These are phyloP conservation scores for Coemansia sp. DNA, from an alignment of 192 early-diverging fungal genomes.

Conservation along the genomic window DNA sequence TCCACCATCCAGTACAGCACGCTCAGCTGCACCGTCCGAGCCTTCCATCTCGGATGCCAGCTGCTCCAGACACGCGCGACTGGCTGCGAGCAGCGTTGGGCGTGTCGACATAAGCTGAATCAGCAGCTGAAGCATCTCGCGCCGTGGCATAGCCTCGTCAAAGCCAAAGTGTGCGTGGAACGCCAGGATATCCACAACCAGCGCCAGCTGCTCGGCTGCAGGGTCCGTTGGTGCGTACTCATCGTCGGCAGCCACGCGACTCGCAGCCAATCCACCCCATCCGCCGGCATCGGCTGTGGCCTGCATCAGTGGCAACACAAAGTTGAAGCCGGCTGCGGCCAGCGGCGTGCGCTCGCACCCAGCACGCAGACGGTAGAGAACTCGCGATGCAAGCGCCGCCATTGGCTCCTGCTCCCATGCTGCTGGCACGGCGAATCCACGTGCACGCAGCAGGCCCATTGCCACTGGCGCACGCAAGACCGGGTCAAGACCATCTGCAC, in stretches of 20 bases:
- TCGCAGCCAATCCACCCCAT: conserved; percentile 49
- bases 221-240: conserved; percentile 52
- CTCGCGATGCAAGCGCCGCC: conserved; percentile 55
- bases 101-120: conserved; percentile 65
- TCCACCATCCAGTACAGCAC: conserved; percentile 35
- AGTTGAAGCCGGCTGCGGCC: conserved; percentile 63
- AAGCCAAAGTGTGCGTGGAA: conserved; percentile 60
- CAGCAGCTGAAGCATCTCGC: conserved; percentile 63
- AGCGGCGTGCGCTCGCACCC: conserved; percentile 59
- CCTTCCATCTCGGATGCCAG: conserved; percentile 58
- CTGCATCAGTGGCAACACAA: conserved; percentile 65
- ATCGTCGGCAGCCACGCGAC: conserved; percentile 19
- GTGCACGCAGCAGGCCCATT: conserved; percentile 39
- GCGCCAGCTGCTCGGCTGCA: conserved; percentile 64
- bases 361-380: conserved; percentile 65
- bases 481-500: conserved; percentile 45
- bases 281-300: conserved; percentile 65
- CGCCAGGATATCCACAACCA: conserved; percentile 63
- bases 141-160: conserved; percentile 56
- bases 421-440: conserved; percentile 29
- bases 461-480: conserved; percentile 30
- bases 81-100: conserved; percentile 28
- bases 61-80: conserved; percentile 57
- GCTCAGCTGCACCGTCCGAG: conserved; percentile 33
- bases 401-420: conserved; percentile 38